Conservation (phyloP, 768 basidiomycete genomes). For the Russula sp. region DNA sequence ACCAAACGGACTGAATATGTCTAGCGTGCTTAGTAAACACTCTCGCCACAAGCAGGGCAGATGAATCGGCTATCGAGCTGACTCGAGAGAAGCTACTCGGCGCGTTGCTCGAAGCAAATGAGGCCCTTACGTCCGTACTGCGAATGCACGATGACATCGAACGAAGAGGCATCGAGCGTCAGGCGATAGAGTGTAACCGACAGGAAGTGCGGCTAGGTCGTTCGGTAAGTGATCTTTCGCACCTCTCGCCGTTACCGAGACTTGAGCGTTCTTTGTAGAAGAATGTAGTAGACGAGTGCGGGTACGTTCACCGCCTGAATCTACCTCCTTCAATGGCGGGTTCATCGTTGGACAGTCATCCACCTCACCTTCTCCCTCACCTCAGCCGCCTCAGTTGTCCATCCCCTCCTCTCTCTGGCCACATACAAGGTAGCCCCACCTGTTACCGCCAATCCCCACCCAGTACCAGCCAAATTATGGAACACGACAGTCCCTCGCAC, state of each 20-base stretch:
- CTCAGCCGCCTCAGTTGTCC: slow-evolving; percentile 30
- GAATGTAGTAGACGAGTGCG: too few relatives aligned
- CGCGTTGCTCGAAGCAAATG: slow-evolving; percentile 45
- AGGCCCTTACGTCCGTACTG: too few relatives aligned
- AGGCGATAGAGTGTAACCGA: slow-evolving; percentile 63
- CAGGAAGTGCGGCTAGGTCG: slow-evolving; percentile 62
- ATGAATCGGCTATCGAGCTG: slow-evolving; percentile 33
- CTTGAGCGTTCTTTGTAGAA: too few relatives aligned
- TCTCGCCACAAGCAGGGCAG: slow-evolving; percentile 8
- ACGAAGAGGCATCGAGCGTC: slow-evolving; percentile 39
- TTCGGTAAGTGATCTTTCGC: slow-evolving; percentile 37
- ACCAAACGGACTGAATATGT: background rate
- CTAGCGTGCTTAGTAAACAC: background rate
- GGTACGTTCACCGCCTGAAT: too few relatives aligned
- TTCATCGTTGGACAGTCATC: slow-evolving; percentile 22
- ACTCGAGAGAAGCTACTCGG: slow-evolving; percentile 69
- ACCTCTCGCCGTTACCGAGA: too few relatives aligned
- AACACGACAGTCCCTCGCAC: slow-evolving; percentile 42
- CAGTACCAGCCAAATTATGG: slow-evolving; percentile 24
- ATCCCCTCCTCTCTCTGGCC: slow-evolving; percentile 29
- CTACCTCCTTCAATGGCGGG: too few relatives aligned
- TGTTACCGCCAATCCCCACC: slow-evolving; percentile 35
- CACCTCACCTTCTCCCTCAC: slow-evolving; percentile 42
- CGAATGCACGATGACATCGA: slow-evolving; percentile 67
- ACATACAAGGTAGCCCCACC: slow-evolving; percentile 31